Evolutionary conservation across 2,329 filamentous ascomycete species (phyloP).

Genomic region (Penicillium sp.): DNA sequence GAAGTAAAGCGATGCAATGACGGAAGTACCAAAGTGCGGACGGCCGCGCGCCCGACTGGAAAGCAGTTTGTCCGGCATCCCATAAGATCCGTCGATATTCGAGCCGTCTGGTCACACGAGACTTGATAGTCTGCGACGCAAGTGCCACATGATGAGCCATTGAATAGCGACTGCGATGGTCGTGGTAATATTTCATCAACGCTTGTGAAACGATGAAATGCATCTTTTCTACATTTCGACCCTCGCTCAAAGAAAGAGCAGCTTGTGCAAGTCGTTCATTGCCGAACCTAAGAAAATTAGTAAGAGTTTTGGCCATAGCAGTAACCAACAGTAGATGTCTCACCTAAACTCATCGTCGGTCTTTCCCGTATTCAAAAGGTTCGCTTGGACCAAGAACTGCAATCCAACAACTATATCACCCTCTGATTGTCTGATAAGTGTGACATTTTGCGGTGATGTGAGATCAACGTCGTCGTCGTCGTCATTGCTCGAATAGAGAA

Average conservation of each 20-base stretch:
- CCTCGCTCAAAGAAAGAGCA: slow-evolving; percentile 67
- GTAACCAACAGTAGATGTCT: slow-evolving; percentile 3
- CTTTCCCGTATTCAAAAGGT: slow-evolving; percentile 77
- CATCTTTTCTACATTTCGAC: slow-evolving; percentile 70
- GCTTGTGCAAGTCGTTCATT: slow-evolving; percentile 86
- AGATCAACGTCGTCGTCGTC: slow-evolving; percentile 38
- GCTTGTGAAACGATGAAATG: slow-evolving; percentile 85
- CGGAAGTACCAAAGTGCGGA: slow-evolving; percentile 82
- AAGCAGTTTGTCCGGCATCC: slow-evolving; percentile 73
- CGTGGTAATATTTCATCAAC: slow-evolving; percentile 69
- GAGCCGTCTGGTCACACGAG: slow-evolving; percentile 58
- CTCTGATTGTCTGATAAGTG: slow-evolving; percentile 60
- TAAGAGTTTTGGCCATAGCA: slow-evolving; percentile 6
- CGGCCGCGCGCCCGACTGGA: slow-evolving; percentile 77
- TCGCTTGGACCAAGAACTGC: slow-evolving; percentile 77
- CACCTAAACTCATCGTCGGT: slow-evolving; percentile 76
- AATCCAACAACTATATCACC: slow-evolving; percentile 69
- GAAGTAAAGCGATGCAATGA: slow-evolving; percentile 74
- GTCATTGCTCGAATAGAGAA: slow-evolving; percentile 57
- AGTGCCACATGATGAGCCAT: slow-evolving; percentile 80
- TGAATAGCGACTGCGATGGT: slow-evolving; percentile 66
- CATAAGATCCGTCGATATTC: slow-evolving; percentile 74
- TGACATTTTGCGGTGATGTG: slow-evolving; percentile 41
- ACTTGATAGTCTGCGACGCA: slow-evolving; percentile 71
- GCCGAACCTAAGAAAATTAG: slow-evolving; percentile 59